Evolutionary conservation across 768 basidiomycete genomes (phyloP), one percentile per base, ranked within the genome.

Genomic region (Suillus subluteus): DNA sequence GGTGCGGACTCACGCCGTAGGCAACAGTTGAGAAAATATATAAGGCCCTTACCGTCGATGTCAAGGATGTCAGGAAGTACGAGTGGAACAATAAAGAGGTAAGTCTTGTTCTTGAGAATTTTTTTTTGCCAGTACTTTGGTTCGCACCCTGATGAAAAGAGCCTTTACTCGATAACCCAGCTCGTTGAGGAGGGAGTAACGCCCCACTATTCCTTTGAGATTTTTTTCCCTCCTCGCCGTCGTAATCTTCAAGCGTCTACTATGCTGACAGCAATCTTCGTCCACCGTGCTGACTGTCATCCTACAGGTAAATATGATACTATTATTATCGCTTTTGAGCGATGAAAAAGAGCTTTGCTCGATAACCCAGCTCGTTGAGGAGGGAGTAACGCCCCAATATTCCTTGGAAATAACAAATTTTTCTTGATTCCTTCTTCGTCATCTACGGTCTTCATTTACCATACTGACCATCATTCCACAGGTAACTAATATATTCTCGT

Each of bases 51-150:
- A 89, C 86, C 2, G 90, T 88, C 44, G 94, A 97, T 63, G 83
- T 83, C 74, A 95, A 91, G 81, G 98, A 98, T 77, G 88, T 95
- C 62, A 90, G 98, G 65, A 99, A 99, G 79, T 89, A 82, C 18
- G 92, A 94, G 15, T 99, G 98, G 98, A 89, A 80, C 48, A 95
- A 94, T 79, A 99, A 98, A 87, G 98, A 99, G 93, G 97, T 91
- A 71, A 75, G 88, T 77, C 16, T 62, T 59, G 54, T 35, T 50
- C 26, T 63, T 52, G 37, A 1, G 38, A 30, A 52, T 12, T 46
- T 16, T 54, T 26, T 71, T 62, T 21, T 58, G 46, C 64, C 65
- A 50, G 48, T 12, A 50, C 56, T 69, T 72, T 66, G 9, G 58
- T 43, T 30, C 16, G 26, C 30, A 21, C 50, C 66, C 50, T 77